phyloP scores from a whole-genome alignment of 2,329 filamentous ascomycete species.

The Calonectria honghensis region DNA sequence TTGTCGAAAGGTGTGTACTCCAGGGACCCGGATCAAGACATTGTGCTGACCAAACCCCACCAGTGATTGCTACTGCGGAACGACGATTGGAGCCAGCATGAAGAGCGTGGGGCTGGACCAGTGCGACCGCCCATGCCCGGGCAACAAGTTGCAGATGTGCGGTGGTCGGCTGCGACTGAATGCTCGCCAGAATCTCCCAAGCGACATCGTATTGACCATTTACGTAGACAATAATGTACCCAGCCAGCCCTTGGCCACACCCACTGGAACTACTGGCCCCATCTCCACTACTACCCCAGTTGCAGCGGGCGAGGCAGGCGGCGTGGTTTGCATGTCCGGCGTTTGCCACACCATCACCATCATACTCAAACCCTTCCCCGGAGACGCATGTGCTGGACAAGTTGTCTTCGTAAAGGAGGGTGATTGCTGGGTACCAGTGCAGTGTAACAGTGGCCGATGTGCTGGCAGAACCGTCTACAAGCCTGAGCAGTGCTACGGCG shows the following conservation, averaged over 20 bases:
- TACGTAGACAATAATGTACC: background rate
- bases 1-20: conserved; percentile 11
- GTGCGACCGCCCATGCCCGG: background rate
- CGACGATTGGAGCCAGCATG: background rate
- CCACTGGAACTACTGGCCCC: background rate
- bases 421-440: background rate
- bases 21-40: too few species aligned
- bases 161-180: conserved; percentile 10
- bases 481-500: background rate
- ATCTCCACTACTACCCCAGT: background rate
- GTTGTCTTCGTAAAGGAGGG: background rate
- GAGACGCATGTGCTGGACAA: background rate
- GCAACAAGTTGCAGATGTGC: conserved; percentile 2
- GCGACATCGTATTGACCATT: background rate
- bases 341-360: background rate
- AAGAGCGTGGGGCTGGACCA: background rate
- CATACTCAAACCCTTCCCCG: background rate
- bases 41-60: background rate
- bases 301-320: background rate
- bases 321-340: background rate
- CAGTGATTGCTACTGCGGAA: conserved; percentile 20
- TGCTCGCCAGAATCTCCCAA: background rate
- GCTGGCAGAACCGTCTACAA: conserved; percentile 2
- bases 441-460: background rate
- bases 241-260: background rate